Percentiles rank a stretch among this genome's conserved stretches.
Conservation (phyloP, 352 stramenopile genomes). For the Phytophthora brassicae region DNA sequence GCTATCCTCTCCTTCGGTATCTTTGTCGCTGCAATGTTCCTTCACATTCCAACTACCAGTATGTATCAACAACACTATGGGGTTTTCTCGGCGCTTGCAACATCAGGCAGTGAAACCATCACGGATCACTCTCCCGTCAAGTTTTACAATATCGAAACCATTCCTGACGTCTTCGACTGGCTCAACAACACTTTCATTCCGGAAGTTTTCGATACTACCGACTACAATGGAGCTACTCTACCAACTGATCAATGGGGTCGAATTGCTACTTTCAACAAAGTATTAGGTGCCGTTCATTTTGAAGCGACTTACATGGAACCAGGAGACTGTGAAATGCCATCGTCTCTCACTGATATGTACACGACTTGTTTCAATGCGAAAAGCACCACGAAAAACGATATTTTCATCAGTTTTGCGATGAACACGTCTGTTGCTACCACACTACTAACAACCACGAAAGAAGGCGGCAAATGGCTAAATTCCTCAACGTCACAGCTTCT, state of each 20-base stretch:
- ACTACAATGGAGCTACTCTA: neutral
- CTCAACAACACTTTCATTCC: neutral
- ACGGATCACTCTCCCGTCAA: neutral
- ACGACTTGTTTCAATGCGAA: too few species aligned
- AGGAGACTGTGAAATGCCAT: too few species aligned
- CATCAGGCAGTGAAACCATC: neutral
- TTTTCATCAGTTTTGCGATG: neutral
- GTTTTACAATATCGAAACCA: neutral
- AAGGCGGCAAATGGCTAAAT: too few species aligned
- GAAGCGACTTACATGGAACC: neutral
- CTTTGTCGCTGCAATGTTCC: conserved; percentile 47
- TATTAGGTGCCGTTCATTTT: neutral
- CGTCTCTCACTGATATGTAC: too few species aligned
- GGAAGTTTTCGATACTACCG: neutral
- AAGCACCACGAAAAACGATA: too few species aligned
- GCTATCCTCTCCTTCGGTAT: conserved; percentile 37
- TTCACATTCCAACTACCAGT: neutral
- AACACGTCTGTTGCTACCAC: too few species aligned
- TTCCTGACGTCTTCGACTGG: neutral
- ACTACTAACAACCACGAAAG: too few species aligned
- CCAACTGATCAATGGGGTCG: neutral
- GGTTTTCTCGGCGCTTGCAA: neutral
- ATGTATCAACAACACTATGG: neutral
- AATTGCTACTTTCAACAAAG: neutral
- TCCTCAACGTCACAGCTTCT: neutral